Evolutionary conservation across 2,329 filamentous ascomycete species (phyloP).

Genomic region (Penicillium sp.): DNA sequence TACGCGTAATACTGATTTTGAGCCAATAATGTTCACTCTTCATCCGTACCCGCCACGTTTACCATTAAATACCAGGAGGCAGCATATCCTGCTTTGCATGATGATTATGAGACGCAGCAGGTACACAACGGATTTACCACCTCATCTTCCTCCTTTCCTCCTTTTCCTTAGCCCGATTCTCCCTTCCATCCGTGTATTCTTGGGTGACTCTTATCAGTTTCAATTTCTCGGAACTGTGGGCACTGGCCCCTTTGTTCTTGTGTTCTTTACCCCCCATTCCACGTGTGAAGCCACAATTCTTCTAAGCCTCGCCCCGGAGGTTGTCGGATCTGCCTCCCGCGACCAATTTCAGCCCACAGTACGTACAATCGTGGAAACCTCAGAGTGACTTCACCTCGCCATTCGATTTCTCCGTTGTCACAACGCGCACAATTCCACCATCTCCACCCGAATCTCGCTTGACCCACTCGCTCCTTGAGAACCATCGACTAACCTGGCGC

Average conservation of each 20-base stretch:
- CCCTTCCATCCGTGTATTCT: not conserved
- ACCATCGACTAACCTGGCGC: conserved; percentile 1
- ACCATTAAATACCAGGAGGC: conserved; percentile 9
- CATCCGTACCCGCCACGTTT: not conserved
- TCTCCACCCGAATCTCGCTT: not conserved
- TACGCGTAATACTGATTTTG: not conserved
- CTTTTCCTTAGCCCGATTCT: not conserved
- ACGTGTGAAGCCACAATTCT: conserved; percentile 23
- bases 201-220: not conserved
- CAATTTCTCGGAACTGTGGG: not conserved
- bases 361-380: conserved; percentile 9
- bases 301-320: conserved; percentile 17
- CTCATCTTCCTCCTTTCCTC: not conserved
- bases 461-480: not conserved
- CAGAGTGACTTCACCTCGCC: not conserved
- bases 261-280: conserved; percentile 15
- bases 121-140: not conserved
- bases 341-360: conserved; percentile 11
- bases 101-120: conserved; percentile 3
- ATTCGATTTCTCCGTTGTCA: not conserved
- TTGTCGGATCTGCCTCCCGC: conserved; percentile 19
- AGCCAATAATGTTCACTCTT: not conserved
- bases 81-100: conserved; percentile 6
- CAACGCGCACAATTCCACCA: not conserved
- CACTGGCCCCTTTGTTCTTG: not conserved